Percentiles rank a stretch among this genome's conserved stretches.
Evolutionary conservation across 2,329 filamentous ascomycete genomes (phyloP).

Genomic region (Penicillium sp.): DNA sequence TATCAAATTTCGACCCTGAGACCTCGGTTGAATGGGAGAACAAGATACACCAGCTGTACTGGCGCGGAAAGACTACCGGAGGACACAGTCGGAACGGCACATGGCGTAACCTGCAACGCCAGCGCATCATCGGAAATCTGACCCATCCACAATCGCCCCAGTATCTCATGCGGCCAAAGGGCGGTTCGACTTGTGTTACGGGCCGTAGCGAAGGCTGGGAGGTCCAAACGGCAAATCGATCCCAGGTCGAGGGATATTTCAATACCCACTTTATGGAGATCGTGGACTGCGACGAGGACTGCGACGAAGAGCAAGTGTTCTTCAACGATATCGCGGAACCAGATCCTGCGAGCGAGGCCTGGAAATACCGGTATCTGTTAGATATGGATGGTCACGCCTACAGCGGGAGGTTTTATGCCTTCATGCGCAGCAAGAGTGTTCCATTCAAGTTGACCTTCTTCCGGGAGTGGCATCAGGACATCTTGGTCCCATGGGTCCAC

Average conservation of each 20-base stretch:
- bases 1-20: neutral
- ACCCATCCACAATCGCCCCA: constrained; percentile 56
- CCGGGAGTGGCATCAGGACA: constrained; percentile 58
- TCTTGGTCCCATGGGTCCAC: constrained; percentile 56
- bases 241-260: constrained; percentile 65
- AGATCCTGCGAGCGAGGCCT: constrained; percentile 72
- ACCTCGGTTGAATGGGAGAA: constrained; percentile 6
- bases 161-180: constrained; percentile 54
- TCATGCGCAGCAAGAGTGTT: constrained; percentile 48
- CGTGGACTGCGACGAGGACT: constrained; percentile 86
- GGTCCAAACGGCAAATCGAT: constrained; percentile 34
- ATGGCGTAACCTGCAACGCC: constrained; percentile 81
- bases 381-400: constrained; percentile 58
- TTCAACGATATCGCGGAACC: constrained; percentile 63
- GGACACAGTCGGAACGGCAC: constrained; percentile 79
- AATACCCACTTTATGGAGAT: constrained; percentile 79
- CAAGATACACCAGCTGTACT: constrained; percentile 73
- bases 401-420: constrained; percentile 53
- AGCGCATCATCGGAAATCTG: constrained; percentile 72
- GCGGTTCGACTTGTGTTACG: constrained; percentile 41
- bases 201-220: neutral
- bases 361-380: constrained; percentile 56
- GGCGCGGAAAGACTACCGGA: constrained; percentile 91
- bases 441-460: constrained; percentile 55
- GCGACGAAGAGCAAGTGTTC: constrained; percentile 72